These are phyloP conservation scores for Trametes versicolor DNA, from an alignment of 1,284 basidiomycete species.

Conservation along the genomic window DNA sequence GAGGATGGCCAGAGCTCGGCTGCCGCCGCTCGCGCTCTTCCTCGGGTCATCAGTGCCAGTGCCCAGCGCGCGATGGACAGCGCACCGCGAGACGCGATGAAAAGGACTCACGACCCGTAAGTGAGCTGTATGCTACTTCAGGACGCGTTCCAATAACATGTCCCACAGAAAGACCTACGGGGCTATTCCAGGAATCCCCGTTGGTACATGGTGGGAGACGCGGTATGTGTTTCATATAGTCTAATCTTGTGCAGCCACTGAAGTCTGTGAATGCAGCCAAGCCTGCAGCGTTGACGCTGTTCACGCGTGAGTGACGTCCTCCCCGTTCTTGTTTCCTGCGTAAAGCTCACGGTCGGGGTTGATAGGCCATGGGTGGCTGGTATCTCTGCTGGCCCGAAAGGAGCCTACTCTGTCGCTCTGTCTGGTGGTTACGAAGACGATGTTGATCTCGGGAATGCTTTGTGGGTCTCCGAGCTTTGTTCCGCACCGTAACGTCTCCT, in stretches of 20 bases:
- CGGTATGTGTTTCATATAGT: constrained; percentile 47
- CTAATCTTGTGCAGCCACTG: not conserved
- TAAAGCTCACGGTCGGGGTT: not conserved
- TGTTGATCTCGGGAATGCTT: constrained; percentile 80
- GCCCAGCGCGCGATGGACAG: constrained; percentile 30
- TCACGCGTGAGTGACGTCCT: constrained; percentile 67
- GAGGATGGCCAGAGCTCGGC: constrained; percentile 39
- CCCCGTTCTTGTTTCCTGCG: not conserved
- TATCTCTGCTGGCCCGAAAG: constrained; percentile 70
- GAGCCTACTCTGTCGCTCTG: constrained; percentile 83
- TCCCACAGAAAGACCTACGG: constrained; percentile 59
- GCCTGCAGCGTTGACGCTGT: constrained; percentile 77
- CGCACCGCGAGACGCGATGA: constrained; percentile 41
- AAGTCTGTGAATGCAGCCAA: constrained; percentile 48
- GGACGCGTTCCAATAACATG: not conserved
- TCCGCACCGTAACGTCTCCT: not conserved
- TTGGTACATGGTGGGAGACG: constrained; percentile 84
- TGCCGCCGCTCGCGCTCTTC: constrained; percentile 24
- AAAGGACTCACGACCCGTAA: constrained; percentile 71
- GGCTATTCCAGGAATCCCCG: constrained; percentile 74
- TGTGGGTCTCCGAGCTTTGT: constrained; percentile 60
- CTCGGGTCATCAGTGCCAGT: constrained; percentile 31
- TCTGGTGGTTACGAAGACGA: constrained; percentile 90
- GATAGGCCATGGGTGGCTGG: constrained; percentile 80
- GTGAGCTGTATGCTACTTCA: constrained; percentile 36